Evolutionary conservation across 306 rosid species (phyloP).

Genomic region (Castanospermum australe): DNA sequence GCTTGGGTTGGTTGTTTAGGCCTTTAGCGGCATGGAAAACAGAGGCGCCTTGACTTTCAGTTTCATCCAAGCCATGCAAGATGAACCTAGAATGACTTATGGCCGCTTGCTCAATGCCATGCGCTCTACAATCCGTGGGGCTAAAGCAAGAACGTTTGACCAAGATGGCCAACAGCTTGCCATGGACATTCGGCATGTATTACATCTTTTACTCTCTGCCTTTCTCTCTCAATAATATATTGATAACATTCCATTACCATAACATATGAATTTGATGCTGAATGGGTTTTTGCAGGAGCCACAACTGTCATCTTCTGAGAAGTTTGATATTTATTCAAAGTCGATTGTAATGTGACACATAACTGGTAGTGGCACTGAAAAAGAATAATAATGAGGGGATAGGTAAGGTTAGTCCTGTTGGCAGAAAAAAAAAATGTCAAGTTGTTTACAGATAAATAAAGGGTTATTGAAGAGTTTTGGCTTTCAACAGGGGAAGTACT

Average conservation of each 20-base stretch:
- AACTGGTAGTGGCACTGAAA: neutral
- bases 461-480: conserved; percentile 6
- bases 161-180: neutral
- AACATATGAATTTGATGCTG: conserved; percentile 13
- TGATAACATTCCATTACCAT: neutral
- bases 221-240: neutral
- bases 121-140: conserved; percentile 46
- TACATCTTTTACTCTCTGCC: neutral
- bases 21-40: conserved; percentile 37
- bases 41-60: conserved; percentile 70
- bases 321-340: conserved; percentile 45
- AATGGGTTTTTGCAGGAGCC: conserved; percentile 50
- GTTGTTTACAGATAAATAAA: neutral
- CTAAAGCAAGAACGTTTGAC: conserved; percentile 38
- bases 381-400: neutral
- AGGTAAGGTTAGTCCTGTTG: neutral
- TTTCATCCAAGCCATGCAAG: conserved; percentile 61
- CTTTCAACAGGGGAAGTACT: neutral
- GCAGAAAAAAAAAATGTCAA: neutral
- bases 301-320: conserved; percentile 49
- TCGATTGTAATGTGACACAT: conserved; percentile 28
- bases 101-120: conserved; percentile 49
- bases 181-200: conserved; percentile 37
- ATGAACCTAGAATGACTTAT: conserved; percentile 46
- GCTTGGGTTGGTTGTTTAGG: conserved; percentile 35